Percentiles rank a stretch among this genome's conserved stretches.
Conservation (phyloP, 2,329 filamentous ascomycete species). For the Cercospora sp. region DNA sequence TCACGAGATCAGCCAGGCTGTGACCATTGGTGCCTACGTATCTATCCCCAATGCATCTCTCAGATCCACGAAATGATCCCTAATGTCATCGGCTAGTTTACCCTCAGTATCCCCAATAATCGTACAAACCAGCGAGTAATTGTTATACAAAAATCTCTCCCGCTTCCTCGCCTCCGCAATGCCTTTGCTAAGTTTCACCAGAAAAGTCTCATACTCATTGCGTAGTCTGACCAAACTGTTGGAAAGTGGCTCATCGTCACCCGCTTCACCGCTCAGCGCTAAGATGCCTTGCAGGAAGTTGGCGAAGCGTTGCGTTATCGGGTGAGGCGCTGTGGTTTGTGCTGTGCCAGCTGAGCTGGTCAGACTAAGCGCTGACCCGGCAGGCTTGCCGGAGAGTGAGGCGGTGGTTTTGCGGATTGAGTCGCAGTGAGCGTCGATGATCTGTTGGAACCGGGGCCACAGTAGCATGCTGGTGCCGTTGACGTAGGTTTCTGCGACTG, state of each 20-base stretch:
- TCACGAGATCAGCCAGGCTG: no score
- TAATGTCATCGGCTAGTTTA: conserved; percentile 72
- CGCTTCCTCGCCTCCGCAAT: conserved; percentile 78
- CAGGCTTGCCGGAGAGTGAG: conserved; percentile 49
- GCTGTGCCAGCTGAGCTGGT: conserved; percentile 57
- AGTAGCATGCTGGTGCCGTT: conserved; percentile 95
- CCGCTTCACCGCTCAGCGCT: conserved; percentile 79
- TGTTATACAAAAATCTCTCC: conserved; percentile 89
- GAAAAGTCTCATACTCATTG: conserved; percentile 78
- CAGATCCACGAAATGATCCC: conserved; percentile 69
- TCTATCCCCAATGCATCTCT: conserved; percentile 37
- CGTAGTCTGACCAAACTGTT: conserved; percentile 75
- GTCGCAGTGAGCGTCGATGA: conserved; percentile 91
- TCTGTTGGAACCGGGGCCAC: conserved; percentile 91
- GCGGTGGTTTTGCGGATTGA: conserved; percentile 66
- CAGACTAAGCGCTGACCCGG: conserved; percentile 56
- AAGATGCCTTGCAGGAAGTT: conserved; percentile 87
- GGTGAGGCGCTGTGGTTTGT: conserved; percentile 80
- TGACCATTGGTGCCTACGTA: conserved; percentile 14
- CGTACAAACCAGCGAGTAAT: conserved; percentile 90
- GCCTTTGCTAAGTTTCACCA: conserved; percentile 72
- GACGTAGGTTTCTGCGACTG: conserved; percentile 84
- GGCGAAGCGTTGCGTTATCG: conserved; percentile 91
- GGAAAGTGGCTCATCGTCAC: conserved; percentile 89
- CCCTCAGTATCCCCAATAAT: conserved; percentile 75